phyloP scores from a whole-genome alignment of 331 rosid genomes.

The Pyrus hybrid region DNA sequence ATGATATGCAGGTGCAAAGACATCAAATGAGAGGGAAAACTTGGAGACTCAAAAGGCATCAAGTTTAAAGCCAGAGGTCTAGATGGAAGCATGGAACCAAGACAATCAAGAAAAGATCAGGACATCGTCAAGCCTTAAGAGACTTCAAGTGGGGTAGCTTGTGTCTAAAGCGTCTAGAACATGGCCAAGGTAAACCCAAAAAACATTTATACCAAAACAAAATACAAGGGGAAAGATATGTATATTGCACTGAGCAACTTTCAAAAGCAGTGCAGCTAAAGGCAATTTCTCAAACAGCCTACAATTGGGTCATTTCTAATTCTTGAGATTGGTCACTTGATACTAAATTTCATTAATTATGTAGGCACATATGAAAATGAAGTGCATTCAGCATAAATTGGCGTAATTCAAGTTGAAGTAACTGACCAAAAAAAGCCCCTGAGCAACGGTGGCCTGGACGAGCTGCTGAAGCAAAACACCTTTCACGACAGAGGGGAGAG shows the following conservation, averaged over 20 bases:
- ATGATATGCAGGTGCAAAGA: neutral
- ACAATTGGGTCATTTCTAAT: neutral
- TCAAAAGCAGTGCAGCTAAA: neutral
- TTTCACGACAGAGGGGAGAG: conserved; percentile 53
- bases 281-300: neutral
- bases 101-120: neutral
- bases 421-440: conserved; percentile 53
- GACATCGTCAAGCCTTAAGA: neutral
- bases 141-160: neutral
- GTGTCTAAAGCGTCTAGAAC: neutral
- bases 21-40: neutral
- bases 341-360: neutral
- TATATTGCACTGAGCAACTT: neutral
- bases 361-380: neutral
- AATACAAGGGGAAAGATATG: neutral
- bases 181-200: neutral
- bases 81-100: neutral
- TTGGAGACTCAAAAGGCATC: neutral
- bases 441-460: conserved; percentile 72
- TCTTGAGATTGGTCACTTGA: neutral
- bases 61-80: neutral
- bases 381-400: neutral
- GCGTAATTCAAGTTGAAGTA: neutral
- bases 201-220: neutral
- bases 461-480: conserved; percentile 87